Evolutionary conservation across 2,329 filamentous ascomycete genomes (phyloP), one percentile per base, ranked within the genome.

Genomic region (Fusarium brachygibbosum): DNA sequence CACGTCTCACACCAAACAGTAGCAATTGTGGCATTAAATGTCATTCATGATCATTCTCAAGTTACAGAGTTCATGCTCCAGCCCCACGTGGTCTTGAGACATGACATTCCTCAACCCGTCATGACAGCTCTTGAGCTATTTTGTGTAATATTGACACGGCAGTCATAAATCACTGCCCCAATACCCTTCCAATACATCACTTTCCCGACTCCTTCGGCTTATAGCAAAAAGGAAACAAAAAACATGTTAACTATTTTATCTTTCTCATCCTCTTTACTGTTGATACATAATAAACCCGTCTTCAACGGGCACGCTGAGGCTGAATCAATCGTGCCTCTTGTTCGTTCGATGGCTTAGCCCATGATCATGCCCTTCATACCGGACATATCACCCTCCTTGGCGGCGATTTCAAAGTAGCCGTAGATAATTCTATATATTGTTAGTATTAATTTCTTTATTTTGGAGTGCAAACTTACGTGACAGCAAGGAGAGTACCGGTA

Each of bases 341-440:
- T 61, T 68, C 66, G 64, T 45, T 70, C 41, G 19, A 57, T 55
- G 57, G 54, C 51, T 44, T 86, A 91, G 75, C 88, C 88, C 88
- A 91, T 90, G 69, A 91, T 86, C 87, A 91, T 90, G 59, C 89
- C 89, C 82, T 90, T 90, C 87, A 91, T 89, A 73, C 93, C 93
- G 66, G 90, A 88, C 82, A 98, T 91, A 80, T 99, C 96, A 76
- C 96, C 96, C 83, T 99, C 96, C 85, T 98, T 98, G 77, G 97
- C 97, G 25, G 96, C 96, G 77, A 99, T 99, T 82, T 99, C 96
- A 77, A 99, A 99, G 86, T 99, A 99, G 71, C 94, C 93, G 82
- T 99, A 99, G 82, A 99, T 99, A 80, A 99, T 99, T 67, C 93
- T 97, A 74, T 17, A 17, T n/a, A 68, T 76, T 73, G 73, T 80